Evolutionary conservation across 768 basidiomycete species (phyloP), one percentile per base, ranked within the genome.

Genomic region (Leccinum arenicola): DNA sequence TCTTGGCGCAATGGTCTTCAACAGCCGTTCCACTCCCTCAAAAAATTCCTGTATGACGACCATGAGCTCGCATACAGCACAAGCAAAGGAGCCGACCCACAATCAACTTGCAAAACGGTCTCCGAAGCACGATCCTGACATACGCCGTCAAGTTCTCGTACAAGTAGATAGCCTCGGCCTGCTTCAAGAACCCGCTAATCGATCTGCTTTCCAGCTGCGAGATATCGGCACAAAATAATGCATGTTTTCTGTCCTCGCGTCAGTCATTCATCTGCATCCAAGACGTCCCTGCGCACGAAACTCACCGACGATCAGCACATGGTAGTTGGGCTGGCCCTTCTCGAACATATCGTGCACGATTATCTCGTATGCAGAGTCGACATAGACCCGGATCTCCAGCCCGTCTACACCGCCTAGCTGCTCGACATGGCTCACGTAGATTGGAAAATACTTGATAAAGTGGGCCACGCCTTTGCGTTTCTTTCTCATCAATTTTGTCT

Each of bases 311-410:
- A 98, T 80, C 67, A 96, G 89, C 64, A 98, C 93, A 70, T 97
- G 94, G 64, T 93, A 97, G 73, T 98, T 98, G 55, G 98, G 81
- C 69, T 96, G 94, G 0, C 94, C 95, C 74, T 98, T 98, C 72
- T 95, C 95, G 68, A 98, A 95, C 84, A 98, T 97, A 47, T 86
- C 80, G 61, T 89, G 86, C 38, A 94, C 89, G 48, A 98, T 91
- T 65, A 81, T 85, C 70, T 95, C 94, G 69, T 98, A 97, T 1
- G 91, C 89, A 5, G 78, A 75, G 67, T 98, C 89, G 36, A 97
- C 91, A 50, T 76, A 82, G 9, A 76, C 75, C 35, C 95, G 85
- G 61, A 95, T 87, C 66, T 91, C 91, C 57, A 94, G 79, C 5
- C 78, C 82, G 65, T 91, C 88, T 11, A 85, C 84, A 9, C 87